Evolutionary conservation across 169 alveolate genomes (phyloP).

Genomic region (Cyclospora cayetanensis): DNA sequence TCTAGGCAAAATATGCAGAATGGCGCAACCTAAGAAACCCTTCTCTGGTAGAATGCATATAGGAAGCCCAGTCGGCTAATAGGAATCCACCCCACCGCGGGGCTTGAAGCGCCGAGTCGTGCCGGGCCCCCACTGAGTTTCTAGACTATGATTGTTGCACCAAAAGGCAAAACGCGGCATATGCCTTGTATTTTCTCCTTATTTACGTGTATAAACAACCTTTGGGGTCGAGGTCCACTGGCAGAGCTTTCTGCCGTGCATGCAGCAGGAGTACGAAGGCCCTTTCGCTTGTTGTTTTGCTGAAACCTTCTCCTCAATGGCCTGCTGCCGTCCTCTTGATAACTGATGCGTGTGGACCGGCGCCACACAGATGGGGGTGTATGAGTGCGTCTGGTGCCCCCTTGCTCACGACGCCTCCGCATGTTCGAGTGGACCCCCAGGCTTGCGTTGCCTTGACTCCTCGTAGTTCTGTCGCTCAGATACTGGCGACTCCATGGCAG

Average conservation of each 20-base stretch:
- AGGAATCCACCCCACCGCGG: constrained; percentile 9
- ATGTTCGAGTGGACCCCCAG: background rate
- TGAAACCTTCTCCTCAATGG: background rate
- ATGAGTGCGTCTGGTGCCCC: constrained; percentile 29
- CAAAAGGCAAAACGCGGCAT: too few relatives aligned
- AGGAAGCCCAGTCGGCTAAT: constrained; percentile 16
- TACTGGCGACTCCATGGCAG: background rate
- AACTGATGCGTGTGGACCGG: background rate
- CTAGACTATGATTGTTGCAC: too few relatives aligned
- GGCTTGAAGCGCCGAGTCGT: too few relatives aligned
- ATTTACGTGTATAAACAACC: too few relatives aligned
- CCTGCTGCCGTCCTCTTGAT: background rate
- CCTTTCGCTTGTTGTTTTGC: background rate
- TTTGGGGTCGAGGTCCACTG: too few relatives aligned
- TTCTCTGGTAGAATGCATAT: background rate
- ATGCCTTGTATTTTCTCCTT: too few relatives aligned
- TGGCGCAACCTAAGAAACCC: background rate
- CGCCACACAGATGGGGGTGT: constrained; percentile 3
- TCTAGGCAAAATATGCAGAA: background rate
- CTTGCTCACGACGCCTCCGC: background rate
- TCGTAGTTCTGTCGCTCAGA: background rate
- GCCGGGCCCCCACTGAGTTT: too few relatives aligned
- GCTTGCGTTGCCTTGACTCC: background rate
- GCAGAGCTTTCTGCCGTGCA: background rate
- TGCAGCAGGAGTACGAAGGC: background rate